Percentiles rank a stretch among this genome's conserved stretches.
phyloP scores from a whole-genome alignment of 257 asterid genomes.

The Nicotiana benthamiana region DNA sequence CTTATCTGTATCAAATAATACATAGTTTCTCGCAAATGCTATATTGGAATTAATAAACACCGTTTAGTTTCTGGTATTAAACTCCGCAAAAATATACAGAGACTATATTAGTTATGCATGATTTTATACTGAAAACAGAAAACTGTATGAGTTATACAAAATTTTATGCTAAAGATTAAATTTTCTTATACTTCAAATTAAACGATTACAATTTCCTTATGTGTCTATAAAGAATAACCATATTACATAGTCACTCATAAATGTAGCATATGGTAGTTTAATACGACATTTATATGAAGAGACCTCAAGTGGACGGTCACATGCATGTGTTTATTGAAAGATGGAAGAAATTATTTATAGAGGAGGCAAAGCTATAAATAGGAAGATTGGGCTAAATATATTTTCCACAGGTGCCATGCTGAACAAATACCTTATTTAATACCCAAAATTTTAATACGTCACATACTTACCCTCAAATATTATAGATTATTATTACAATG shows the following conservation, averaged over 20 bases:
- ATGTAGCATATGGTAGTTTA: neutral
- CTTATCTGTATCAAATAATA: too few species aligned
- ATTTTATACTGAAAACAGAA: too few species aligned
- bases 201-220: too few species aligned
- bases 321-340: slow-evolving; percentile 11
- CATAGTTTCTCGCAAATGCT: too few species aligned
- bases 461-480: neutral
- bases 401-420: slow-evolving; percentile 29
- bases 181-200: too few species aligned
- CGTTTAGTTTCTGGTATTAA: too few species aligned
- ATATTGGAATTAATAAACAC: too few species aligned
- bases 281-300: neutral
- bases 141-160: too few species aligned
- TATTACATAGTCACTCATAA: neutral
- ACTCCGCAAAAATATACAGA: too few species aligned
- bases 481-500: neutral
- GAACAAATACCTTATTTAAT: neutral
- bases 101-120: too few species aligned
- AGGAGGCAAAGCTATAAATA: slow-evolving; percentile 45
- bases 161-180: too few species aligned
- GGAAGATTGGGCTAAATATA: slow-evolving; percentile 25
- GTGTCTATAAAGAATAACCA: too few species aligned
- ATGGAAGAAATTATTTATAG: slow-evolving; percentile 33
- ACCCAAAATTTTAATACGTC: neutral
- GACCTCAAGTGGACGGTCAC: neutral